Conservation (phyloP, 169 alveolate genomes). For the Babesia ovis region DNA sequence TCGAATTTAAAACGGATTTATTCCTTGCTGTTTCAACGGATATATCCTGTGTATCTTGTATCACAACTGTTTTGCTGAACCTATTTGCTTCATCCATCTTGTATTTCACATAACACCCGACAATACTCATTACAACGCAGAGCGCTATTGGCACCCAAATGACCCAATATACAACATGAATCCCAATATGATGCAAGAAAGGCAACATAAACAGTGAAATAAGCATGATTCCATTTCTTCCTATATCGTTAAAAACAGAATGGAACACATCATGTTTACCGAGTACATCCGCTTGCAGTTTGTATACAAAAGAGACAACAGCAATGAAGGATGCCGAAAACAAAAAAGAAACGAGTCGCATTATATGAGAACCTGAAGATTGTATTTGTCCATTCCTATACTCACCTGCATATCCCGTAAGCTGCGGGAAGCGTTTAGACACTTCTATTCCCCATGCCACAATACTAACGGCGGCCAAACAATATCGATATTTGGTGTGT, state of each 20-base stretch:
- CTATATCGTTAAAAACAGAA: not conserved
- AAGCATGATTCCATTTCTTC: not conserved
- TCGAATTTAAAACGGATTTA: not conserved
- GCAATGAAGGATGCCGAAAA: slow-evolving; percentile 2
- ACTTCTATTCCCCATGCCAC: not conserved
- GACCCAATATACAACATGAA: slow-evolving; percentile 31
- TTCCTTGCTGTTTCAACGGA: no score
- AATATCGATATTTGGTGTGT: slow-evolving; percentile 1
- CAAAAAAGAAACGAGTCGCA: not conserved
- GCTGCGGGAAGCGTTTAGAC: not conserved
- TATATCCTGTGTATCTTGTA: not conserved
- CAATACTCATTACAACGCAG: slow-evolving; percentile 29
- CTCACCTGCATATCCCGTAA: not conserved
- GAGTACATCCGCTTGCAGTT: slow-evolving; percentile 21
- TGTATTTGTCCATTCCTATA: not conserved
- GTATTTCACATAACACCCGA: not conserved
- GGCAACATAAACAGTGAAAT: slow-evolving; percentile 22
- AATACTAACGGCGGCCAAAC: not conserved
- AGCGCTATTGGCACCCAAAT: slow-evolving; percentile 51
- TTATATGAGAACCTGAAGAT: not conserved
- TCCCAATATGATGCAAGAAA: slow-evolving; percentile 23
- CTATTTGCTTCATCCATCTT: not conserved
- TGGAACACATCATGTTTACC: slow-evolving; percentile 18
- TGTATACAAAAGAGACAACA: slow-evolving; percentile 7
- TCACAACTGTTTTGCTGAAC: not conserved